A percentile compares a stretch with the other conserved stretches of the same genome.
phyloP scores from a whole-genome alignment of 768 basidiomycete genomes.

The Lactarius indigo region DNA sequence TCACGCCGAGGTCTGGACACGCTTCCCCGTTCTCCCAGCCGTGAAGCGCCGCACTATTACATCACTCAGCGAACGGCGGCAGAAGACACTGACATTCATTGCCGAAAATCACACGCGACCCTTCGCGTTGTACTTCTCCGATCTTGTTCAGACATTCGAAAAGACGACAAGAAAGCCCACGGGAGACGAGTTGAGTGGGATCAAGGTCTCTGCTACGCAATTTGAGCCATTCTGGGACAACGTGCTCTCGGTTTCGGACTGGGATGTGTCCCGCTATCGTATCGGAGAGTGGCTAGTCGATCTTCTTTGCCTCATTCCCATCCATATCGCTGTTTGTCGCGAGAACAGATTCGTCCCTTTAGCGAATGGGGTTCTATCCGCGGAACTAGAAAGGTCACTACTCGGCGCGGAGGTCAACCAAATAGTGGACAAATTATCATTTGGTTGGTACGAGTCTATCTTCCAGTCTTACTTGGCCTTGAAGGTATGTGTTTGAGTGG shows the following conservation, averaged over 20 bases:
- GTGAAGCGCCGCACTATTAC: slow-evolving; percentile 16
- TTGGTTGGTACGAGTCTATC: slow-evolving; percentile 65
- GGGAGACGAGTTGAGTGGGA: slow-evolving; percentile 39
- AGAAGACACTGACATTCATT: slow-evolving; percentile 42
- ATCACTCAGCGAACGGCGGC: slow-evolving; percentile 29
- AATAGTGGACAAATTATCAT: slow-evolving; percentile 52
- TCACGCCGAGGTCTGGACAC: slow-evolving; percentile 14
- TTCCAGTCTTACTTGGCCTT: slow-evolving; percentile 60
- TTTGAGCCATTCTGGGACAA: slow-evolving; percentile 31
- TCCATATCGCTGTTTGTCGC: slow-evolving; percentile 56
- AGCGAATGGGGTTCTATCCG: slow-evolving; percentile 53
- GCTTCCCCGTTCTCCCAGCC: slow-evolving; percentile 16
- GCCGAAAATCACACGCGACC: slow-evolving; percentile 36
- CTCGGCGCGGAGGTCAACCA: slow-evolving; percentile 56
- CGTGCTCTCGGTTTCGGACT: slow-evolving; percentile 11
- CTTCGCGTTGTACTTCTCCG: slow-evolving; percentile 42
- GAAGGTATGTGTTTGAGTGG: slow-evolving; percentile 37
- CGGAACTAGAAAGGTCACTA: slow-evolving; percentile 47
- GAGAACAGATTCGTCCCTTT: slow-evolving; percentile 62
- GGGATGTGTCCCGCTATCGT: slow-evolving; percentile 38
- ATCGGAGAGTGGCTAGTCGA: slow-evolving; percentile 63
- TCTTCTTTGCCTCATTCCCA: slow-evolving; percentile 58
- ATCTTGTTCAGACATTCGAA: slow-evolving; percentile 47
- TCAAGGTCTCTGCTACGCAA: slow-evolving; percentile 35
- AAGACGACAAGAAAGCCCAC: slow-evolving; percentile 49